Conservation (phyloP, 2,329 filamentous ascomycete genomes). For the Orbilia brochopaga region DNA sequence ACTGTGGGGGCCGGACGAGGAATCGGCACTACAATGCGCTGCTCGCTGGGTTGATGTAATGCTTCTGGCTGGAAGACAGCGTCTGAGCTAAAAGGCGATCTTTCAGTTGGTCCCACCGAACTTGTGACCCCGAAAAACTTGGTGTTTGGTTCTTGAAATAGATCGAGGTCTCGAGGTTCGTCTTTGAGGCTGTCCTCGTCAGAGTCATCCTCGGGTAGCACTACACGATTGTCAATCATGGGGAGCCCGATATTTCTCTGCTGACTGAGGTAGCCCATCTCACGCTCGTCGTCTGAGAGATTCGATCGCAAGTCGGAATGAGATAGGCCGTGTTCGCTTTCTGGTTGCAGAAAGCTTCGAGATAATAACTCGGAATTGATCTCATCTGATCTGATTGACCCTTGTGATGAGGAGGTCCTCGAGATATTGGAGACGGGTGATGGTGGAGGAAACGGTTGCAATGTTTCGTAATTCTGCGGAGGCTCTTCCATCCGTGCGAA, state of each 20-base stretch:
- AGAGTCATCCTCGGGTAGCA: constrained; percentile 4
- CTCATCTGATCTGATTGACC: constrained; percentile 35
- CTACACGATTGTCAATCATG: neutral
- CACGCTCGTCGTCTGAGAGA: neutral
- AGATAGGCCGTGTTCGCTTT: constrained; percentile 21
- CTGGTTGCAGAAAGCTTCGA: constrained; percentile 30
- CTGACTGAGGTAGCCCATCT: neutral
- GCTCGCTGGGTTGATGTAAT: neutral
- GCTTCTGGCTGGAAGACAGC: neutral
- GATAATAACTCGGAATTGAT: constrained; percentile 23
- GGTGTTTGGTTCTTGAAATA: constrained; percentile 45
- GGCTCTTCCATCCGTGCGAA: constrained; percentile 44
- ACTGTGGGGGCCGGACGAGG: constrained; percentile 17
- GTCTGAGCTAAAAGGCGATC: neutral
- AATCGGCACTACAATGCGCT: constrained; percentile 27
- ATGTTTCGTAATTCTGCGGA: neutral
- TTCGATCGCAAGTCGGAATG: neutral
- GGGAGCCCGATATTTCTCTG: neutral
- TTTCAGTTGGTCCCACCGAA: neutral
- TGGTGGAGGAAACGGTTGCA: constrained; percentile 7
- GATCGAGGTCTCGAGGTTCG: constrained; percentile 34
- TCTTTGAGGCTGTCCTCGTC: constrained; percentile 37
- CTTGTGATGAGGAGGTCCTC: constrained; percentile 24
- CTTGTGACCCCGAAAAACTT: constrained; percentile 33
- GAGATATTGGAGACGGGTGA: constrained; percentile 10